Base-by-base conservation (phyloP, 2,329 filamentous ascomycete species). In the Lithohypha guttulata region DNA sequence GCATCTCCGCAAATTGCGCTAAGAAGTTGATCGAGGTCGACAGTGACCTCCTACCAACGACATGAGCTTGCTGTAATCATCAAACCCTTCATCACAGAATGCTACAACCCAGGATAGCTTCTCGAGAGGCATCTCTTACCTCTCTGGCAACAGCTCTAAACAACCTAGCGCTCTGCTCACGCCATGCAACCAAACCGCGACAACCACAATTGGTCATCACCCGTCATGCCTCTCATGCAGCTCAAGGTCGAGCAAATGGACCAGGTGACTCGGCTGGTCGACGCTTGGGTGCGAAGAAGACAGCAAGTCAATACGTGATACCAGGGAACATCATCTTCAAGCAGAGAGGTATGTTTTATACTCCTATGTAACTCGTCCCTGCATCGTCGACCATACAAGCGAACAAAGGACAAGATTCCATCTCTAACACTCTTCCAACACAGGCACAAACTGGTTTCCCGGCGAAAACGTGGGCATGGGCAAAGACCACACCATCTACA, bases 281-380 rank as follows among this genome's bases (percentile, higher is more conserved):
- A 67, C 85, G 94, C 59, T 67, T 98, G 51, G 91, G 91, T 51
- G 87, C 89, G 4, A 98, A 98, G 71, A 85, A 89, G 63, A 80
- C 81, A 13, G 85, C 84, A 61, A 89, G 89, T 59, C 82, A 95
- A 67, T 93, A 81, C 61, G 91, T 98, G 23, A 81, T 94, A 42
- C 82, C 87, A 3, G 91, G 91, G 39, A 96, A 94, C 68, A 98
- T 98, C 63, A 83, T 98, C 64, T 98, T 91, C 75, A 86, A 85
- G 59, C 91, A 98, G 64, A 81, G 89, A 55, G 51, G 50, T 48
- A 46, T 20, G 15, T 14, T 4, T 15, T n/a, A n/a, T n/a, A n/a
- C n/a, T n/a, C n/a, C n/a, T n/a, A n/a, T n/a, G n/a, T n/a, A n/a
- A n/a, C n/a, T n/a, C n/a, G n/a, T n/a, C n/a, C n/a, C n/a, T n/a